A percentile compares a stretch with the other conserved stretches of the same genome.
phyloP scores from a whole-genome alignment of 2,329 filamentous ascomycete species.

The Plenodomus biglobosus region DNA sequence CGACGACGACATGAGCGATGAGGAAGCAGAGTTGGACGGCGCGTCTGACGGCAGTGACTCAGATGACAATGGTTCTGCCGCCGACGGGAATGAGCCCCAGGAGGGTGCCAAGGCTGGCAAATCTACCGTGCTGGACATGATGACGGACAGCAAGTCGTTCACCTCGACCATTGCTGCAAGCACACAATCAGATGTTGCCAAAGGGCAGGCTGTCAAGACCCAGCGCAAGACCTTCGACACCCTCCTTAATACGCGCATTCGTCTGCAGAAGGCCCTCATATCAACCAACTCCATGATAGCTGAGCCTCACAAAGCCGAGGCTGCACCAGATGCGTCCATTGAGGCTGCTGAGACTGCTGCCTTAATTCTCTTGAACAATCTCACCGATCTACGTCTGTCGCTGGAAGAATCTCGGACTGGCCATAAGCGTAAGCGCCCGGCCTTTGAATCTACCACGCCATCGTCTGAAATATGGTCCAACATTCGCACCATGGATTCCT shows the following conservation, averaged over 20 bases:
- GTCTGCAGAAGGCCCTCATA: constrained; percentile 86
- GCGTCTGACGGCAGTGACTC: constrained; percentile 52
- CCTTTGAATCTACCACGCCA: constrained; percentile 58
- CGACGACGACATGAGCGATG: constrained; percentile 37
- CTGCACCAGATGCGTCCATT: constrained; percentile 56
- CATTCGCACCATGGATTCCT: constrained; percentile 66
- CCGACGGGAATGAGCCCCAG: constrained; percentile 52
- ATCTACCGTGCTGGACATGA: constrained; percentile 66
- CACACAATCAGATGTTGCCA: constrained; percentile 75
- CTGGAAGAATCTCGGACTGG: constrained; percentile 57
- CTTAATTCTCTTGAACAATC: constrained; percentile 78
- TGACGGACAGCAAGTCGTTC: constrained; percentile 66
- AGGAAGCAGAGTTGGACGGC: constrained; percentile 49
- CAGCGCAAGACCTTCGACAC: constrained; percentile 87
- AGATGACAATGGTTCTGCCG: constrained; percentile 48
- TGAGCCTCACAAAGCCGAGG: constrained; percentile 29
- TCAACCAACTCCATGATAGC: constrained; percentile 67
- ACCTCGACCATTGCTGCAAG: constrained; percentile 66
- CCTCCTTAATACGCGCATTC: constrained; percentile 85
- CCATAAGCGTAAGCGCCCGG: constrained; percentile 60
- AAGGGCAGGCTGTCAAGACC: constrained; percentile 81
- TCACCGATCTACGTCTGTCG: constrained; percentile 68
- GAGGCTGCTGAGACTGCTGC: constrained; percentile 83
- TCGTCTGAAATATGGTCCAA: constrained; percentile 71
- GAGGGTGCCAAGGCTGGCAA: constrained; percentile 43